Evolutionary conservation across 1,139 yeast species (phyloP), one percentile per base, ranked within the genome.

Genomic region (Taiozyma sp.): DNA sequence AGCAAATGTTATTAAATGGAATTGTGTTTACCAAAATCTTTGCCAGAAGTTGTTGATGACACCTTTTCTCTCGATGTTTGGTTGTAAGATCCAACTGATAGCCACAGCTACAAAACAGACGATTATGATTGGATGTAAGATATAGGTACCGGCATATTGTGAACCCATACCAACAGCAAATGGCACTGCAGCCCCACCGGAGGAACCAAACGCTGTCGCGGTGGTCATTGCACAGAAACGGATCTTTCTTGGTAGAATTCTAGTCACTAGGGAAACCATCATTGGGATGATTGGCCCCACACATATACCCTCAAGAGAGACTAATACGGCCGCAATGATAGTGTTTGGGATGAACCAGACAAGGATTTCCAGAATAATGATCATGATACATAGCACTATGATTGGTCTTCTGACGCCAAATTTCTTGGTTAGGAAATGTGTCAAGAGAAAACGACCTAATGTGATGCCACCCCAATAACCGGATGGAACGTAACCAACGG

Each of bases 401-500:
- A 78, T 74, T 2, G 79, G 72, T 54, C 81, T 64, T 57, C 82
- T 69, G 19, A 75, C 72, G 0, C 85, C 84, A 24, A 75, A 47
- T 21, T 57, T 56, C 37, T 68, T 68, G 53, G 77, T 76, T 14
- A 59, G 44, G 7, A 52, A 29, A 34, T 61, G 55, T 2, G 62
- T 61, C 4, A 61, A 44, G 13, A 75, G 56, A 30, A 84, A 66
- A 48, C 90, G 65, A 1, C 88, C 89, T 3, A 81, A 39, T 0
- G 88, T 81, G 35, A 85, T 68, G 9, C 90, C 91, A 13, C 76
- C 81, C 89, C 89, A 85, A 58, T 78, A 82, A 0, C 89, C 89
- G 8, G 88, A 79, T 2, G 86, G 79, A 35, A 83, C 83, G 59
- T 82, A 83, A 24, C 89, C 88, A 51, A 76, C 75, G 4, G 75